A percentile compares a stretch with the other conserved stretches of the same genome.
Evolutionary conservation across 2,329 filamentous ascomycete species (phyloP).

Genomic region (Geosmithia flava): DNA sequence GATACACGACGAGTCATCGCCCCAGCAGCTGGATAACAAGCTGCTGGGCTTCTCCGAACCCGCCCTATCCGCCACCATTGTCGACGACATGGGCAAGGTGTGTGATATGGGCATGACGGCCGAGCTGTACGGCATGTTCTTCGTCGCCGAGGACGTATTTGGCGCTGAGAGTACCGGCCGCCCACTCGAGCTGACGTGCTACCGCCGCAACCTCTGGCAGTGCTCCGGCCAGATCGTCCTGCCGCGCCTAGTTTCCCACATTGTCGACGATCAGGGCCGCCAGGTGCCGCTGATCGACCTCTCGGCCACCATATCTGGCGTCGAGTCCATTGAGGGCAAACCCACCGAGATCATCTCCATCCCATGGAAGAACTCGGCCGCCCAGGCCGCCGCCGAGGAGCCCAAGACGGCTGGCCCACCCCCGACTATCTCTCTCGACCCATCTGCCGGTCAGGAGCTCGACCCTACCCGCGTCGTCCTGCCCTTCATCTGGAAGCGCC

Average conservation of each 20-base stretch:
- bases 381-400: conserved; percentile 35
- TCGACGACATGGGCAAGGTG: conserved; percentile 53
- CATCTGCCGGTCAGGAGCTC: conserved; percentile 50
- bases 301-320: conserved; percentile 70
- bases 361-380: conserved; percentile 75
- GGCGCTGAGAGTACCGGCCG: conserved; percentile 41
- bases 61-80: conserved; percentile 43
- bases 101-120: conserved; percentile 56
- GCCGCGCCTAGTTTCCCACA: conserved; percentile 57
- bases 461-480: conserved; percentile 70
- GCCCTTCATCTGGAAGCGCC: conserved; percentile 81
- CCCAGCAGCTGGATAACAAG: conserved; percentile 52
- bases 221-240: conserved; percentile 79
- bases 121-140: conserved; percentile 81
- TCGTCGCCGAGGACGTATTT: conserved; percentile 73
- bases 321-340: conserved; percentile 88
- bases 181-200: conserved; percentile 81
- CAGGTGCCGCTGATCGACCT: conserved; percentile 67
- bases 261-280: conserved; percentile 62
- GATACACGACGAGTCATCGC: conserved; percentile 29
- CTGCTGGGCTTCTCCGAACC: conserved; percentile 63
- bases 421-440: conserved; percentile 40
- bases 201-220: conserved; percentile 88
- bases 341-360: conserved; percentile 90
- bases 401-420: conserved; percentile 37